A percentile compares a stretch with the other conserved stretches of the same genome.
Conservation (phyloP, 805 yeast genomes). For the Zygoascus bituminiphila region DNA sequence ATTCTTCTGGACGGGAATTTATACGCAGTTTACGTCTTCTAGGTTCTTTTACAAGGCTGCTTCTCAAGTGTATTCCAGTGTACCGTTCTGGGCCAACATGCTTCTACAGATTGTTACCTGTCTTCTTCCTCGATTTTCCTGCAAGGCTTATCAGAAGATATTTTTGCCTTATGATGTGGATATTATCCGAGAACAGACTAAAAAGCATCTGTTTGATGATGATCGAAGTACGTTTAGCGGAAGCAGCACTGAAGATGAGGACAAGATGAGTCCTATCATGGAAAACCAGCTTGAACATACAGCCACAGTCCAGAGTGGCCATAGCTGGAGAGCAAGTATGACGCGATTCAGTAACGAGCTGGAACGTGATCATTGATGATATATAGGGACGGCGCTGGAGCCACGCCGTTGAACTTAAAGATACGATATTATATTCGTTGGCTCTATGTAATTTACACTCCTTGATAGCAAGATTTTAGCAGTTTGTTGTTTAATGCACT, state of each 20-base stretch:
- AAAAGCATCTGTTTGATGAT: slow-evolving; percentile 37
- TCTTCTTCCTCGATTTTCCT: slow-evolving; percentile 50
- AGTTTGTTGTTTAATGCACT: too few species aligned
- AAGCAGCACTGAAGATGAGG: slow-evolving; percentile 2
- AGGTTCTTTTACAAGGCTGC: slow-evolving; percentile 57
- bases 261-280: slow-evolving; percentile 1
- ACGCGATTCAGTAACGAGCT: neutral
- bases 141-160: slow-evolving; percentile 42
- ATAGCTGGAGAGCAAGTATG: slow-evolving; percentile 1
- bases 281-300: neutral
- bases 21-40: slow-evolving; percentile 46
- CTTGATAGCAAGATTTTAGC: too few species aligned
- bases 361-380: too few species aligned
- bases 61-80: slow-evolving; percentile 48
- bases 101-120: slow-evolving; percentile 45
- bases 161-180: slow-evolving; percentile 56
- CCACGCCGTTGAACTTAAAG: too few species aligned
- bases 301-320: neutral
- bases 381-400: too few species aligned
- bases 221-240: neutral
- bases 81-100: slow-evolving; percentile 52
- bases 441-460: neutral
- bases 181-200: slow-evolving; percentile 50
- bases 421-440: too few species aligned
- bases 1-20: slow-evolving; percentile 66